phyloP scores from a whole-genome alignment of 2,329 filamentous ascomycete species.

The Neonectria sp. region DNA sequence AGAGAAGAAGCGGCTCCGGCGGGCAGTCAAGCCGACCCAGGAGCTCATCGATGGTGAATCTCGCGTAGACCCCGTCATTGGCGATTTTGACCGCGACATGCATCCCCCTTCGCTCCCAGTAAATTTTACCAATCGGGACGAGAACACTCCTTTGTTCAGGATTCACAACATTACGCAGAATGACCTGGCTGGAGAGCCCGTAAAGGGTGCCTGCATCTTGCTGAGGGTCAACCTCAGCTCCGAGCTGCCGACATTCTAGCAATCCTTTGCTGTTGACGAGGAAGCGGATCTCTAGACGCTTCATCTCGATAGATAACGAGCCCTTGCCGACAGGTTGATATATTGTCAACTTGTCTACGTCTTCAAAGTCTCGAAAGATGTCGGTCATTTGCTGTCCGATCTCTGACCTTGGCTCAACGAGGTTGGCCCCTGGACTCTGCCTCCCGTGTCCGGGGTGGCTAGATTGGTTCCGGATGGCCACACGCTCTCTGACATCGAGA shows the following conservation, averaged over 20 bases:
- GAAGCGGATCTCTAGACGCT: constrained; percentile 68
- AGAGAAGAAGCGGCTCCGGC: constrained; percentile 68
- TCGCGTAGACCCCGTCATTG: constrained; percentile 57
- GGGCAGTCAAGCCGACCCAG: constrained; percentile 72
- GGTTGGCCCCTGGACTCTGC: background rate
- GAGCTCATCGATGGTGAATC: constrained; percentile 67
- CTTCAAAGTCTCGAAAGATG: constrained; percentile 62
- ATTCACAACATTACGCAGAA: constrained; percentile 54
- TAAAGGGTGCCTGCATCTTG: constrained; percentile 69
- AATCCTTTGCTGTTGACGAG: constrained; percentile 59
- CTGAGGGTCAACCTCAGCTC: constrained; percentile 65
- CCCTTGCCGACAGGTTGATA: constrained; percentile 54
- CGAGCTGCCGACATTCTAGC: constrained; percentile 65
- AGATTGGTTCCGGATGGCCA: constrained; percentile 36
- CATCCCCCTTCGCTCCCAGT: constrained; percentile 48
- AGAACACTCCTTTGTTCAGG: constrained; percentile 64
- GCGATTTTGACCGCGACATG: constrained; percentile 60
- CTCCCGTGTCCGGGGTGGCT: constrained; percentile 8
- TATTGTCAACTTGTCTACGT: constrained; percentile 34
- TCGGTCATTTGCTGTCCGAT: constrained; percentile 56
- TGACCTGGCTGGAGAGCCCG: constrained; percentile 29
- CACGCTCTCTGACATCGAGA: constrained; percentile 46
- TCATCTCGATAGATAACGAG: constrained; percentile 63
- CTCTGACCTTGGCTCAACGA: constrained; percentile 66
- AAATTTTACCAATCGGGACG: constrained; percentile 62